phyloP scores from a whole-genome alignment of 2,329 filamentous ascomycete species.

The Penicillium sp. region DNA sequence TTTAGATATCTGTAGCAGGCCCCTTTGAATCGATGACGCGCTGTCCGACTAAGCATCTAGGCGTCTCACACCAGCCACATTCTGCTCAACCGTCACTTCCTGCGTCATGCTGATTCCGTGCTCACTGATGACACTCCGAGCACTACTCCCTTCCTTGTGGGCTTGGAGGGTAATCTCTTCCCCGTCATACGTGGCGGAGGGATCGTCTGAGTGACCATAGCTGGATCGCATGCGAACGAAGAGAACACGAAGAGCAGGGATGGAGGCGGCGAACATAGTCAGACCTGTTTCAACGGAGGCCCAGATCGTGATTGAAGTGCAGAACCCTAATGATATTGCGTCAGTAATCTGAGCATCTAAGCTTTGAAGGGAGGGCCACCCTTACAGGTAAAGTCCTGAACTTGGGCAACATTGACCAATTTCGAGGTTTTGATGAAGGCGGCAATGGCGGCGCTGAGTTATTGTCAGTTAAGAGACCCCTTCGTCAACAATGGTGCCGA shows the following conservation, averaged over 20 bases:
- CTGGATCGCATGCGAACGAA: slow-evolving; percentile 23
- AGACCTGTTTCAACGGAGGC: slow-evolving; percentile 32
- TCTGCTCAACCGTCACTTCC: not conserved
- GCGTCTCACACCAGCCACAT: slow-evolving; percentile 3
- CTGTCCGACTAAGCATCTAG: not conserved
- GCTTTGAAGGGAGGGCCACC: not conserved
- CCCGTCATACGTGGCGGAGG: not conserved
- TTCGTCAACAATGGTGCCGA: not conserved
- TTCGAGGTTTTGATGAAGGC: slow-evolving; percentile 33
- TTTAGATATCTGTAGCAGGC: not conserved
- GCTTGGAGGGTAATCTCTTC: slow-evolving; percentile 1
- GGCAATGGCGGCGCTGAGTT: slow-evolving; percentile 25
- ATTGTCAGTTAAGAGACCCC: not conserved
- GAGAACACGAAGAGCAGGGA: slow-evolving; percentile 34
- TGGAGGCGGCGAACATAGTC: slow-evolving; percentile 35
- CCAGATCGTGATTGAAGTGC: slow-evolving; percentile 31
- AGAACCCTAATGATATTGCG: slow-evolving; percentile 1
- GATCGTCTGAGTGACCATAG: not conserved
- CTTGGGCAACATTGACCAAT: slow-evolving; percentile 28
- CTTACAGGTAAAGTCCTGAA: slow-evolving; percentile 28
- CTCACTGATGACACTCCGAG: not conserved
- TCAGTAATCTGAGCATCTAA: not conserved
- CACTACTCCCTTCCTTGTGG: not conserved
- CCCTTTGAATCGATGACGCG: too few relatives aligned
- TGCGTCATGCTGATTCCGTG: not conserved